A percentile compares a stretch with the other conserved stretches of the same genome.
phyloP scores from a whole-genome alignment of 1,284 basidiomycete species.

The Tylopilus sp. region DNA sequence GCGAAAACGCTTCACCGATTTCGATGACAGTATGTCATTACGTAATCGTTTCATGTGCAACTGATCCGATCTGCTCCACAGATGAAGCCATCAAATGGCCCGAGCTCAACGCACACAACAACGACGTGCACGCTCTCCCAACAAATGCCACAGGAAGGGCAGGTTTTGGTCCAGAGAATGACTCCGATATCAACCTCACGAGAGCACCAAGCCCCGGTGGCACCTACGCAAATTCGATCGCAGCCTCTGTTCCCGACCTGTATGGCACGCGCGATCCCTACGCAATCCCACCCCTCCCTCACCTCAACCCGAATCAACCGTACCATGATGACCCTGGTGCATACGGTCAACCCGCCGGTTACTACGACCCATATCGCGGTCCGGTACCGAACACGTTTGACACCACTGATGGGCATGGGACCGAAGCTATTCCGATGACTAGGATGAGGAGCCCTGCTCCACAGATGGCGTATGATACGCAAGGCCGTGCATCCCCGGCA shows the following conservation, averaged over 20 bases:
- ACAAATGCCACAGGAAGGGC: conserved; percentile 59
- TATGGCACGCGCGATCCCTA: conserved; percentile 60
- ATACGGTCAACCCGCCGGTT: conserved; percentile 38
- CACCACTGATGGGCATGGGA: conserved; percentile 31
- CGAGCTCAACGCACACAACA: conserved; percentile 66
- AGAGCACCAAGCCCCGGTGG: conserved; percentile 45
- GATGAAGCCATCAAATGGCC: conserved; percentile 86
- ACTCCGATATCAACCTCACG: conserved; percentile 53
- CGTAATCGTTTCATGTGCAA: conserved; percentile 12
- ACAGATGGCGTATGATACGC: conserved; percentile 33
- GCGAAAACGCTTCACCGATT: conserved; percentile 67
- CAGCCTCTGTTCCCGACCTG: conserved; percentile 47
- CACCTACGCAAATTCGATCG: conserved; percentile 42
- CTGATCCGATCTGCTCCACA: conserved; percentile 30
- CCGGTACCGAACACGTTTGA: conserved; percentile 66
- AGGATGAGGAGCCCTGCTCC: conserved; percentile 46
- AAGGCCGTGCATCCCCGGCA: conserved; percentile 34
- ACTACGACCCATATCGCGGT: conserved; percentile 76
- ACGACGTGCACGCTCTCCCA: conserved; percentile 58
- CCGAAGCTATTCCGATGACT: conserved; percentile 73
- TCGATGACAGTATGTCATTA: conserved; percentile 66
- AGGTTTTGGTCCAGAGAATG: conserved; percentile 57
- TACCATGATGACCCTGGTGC: conserved; percentile 66
- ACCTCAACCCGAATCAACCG: conserved; percentile 70
- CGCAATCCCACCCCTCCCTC: conserved; percentile 79